Base-by-base conservation (phyloP, 352 stramenopile genomes). In the Phytopythium sindhum region DNA sequence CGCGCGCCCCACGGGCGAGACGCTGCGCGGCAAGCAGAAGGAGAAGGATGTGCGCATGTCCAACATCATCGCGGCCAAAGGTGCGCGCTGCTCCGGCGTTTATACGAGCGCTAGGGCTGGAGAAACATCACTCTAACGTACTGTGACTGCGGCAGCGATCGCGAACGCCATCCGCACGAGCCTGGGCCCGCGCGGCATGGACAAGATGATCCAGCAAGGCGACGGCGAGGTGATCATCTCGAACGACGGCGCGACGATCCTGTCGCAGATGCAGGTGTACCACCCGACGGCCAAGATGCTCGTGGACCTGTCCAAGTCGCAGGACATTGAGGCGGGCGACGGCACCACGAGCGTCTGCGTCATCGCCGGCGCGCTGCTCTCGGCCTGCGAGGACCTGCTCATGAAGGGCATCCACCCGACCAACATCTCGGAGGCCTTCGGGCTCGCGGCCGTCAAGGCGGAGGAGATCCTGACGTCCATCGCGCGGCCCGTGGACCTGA, bases 211-310 rank as follows among this genome's bases (percentile, higher is more conserved):
- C 74, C 93, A 99, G 76, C 88, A 98, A 57, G 88, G 89, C 60
- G 95, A 98, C 68, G 97, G 97, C 57, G 97, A 99, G 72, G 97
- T 99, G 50, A 90, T 99, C 56, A 99, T 99, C 70, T 99, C 94
- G 44, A 99, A 99, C 80, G 98, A 99, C 74, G 97, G 98, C 55
- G 98, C 98, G n/a, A 99, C 98, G 14, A 99, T 99, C 75, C 73
- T 99, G 24, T 97, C 82, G 65, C 97, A 99, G 73, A 99, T 99
- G 95, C 88, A 97, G 70, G 92, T 98, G 68, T 97, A 98, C 69
- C 98, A 99, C 83, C 98, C 98, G n/a, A 98, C 97, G 26, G 98
- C 97, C 53, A 99, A 99, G 86, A 99, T 99, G 97, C 84, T 99
- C 57, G 97, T 99, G 65, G 97, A 99, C 68, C 85, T 99, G 47